Percentiles rank a stretch among this genome's conserved stretches.
These are phyloP conservation scores for Chlorella sp. DNA, from an alignment of 139 green algal genomes.

Conservation along the genomic window DNA sequence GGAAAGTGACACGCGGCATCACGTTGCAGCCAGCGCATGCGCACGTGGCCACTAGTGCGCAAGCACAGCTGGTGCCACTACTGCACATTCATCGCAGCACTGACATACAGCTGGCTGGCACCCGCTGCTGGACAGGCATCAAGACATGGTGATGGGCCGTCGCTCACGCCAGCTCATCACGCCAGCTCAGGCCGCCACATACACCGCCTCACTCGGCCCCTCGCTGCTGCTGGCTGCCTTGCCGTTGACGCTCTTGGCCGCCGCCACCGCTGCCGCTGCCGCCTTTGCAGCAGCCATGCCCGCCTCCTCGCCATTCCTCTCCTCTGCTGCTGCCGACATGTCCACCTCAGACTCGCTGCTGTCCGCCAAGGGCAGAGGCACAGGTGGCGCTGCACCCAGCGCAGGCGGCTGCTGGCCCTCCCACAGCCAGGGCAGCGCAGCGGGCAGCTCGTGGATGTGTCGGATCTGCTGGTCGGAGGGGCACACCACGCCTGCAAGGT, in stretches of 20 bases:
- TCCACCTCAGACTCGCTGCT: too few relatives aligned
- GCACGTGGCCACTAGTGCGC: too few relatives aligned
- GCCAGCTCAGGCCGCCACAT: background rate
- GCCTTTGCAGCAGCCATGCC: background rate
- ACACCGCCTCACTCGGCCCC: background rate
- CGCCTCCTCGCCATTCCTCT: background rate
- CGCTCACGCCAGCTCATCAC: too few relatives aligned
- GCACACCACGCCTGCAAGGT: constrained; percentile 26
- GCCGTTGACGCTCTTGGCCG: background rate
- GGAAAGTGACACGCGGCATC: too few relatives aligned
- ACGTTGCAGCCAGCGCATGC: too few relatives aligned
- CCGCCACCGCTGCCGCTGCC: background rate
- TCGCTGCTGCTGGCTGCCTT: background rate
- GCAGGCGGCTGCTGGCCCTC: constrained; percentile 20
- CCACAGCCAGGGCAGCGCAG: constrained; percentile 45
- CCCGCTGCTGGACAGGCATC: too few relatives aligned
- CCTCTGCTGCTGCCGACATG: background rate
- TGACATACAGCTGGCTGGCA: too few relatives aligned
- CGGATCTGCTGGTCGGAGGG: constrained; percentile 31
- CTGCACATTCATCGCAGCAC: too few relatives aligned
- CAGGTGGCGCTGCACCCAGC: background rate
- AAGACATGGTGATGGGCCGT: too few relatives aligned
- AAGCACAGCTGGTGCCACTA: too few relatives aligned
- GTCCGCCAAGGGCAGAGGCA: too few relatives aligned
- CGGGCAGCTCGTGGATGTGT: constrained; percentile 49